Evolutionary conservation across 768 basidiomycete genomes (phyloP), one percentile per base, ranked within the genome.

Genomic region (Ramaria rubella): DNA sequence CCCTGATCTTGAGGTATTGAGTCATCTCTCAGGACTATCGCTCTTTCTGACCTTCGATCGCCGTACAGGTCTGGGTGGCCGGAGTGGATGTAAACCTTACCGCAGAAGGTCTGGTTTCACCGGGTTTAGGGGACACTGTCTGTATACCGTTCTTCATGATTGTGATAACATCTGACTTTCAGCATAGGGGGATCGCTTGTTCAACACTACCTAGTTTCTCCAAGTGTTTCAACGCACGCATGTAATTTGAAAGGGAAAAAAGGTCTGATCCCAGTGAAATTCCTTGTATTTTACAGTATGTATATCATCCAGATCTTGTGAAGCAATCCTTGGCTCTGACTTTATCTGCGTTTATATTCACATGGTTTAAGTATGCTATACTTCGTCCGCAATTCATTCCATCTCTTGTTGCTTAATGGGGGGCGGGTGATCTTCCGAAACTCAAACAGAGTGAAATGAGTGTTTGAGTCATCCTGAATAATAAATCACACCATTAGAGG

Each of bases 101-200:
- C 0, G 43, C 60, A 0, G 79, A 88, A 17, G 95, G 94, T 6
- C 75, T 92, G 60, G 87, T 98, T 58, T 78, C 73, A n/a, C 94
- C 94, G 9, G 94, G 94, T 19, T 77, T 95, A 43, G 94, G 94
- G 4, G 94, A 96, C 69, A 83, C 90, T 24, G 91, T 90, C 65
- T 67, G 87, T 77, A 56, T 30, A 21, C 29, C 21, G 31, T 57
- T 31, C 23, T 44, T 58, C 23, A 42, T 26, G 46, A 19, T 48
- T 27, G 11, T 9, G 33, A 6, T 42, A 17, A 33, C 19, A 19
- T 42, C 17, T 57, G 33, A 31, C 21, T 24, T 29, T 40, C 44
- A 44, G 26, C 23, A 23, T 61, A 93, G 89, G 92, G 92, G 2
- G 92, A 94, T 63, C 85, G 92, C 9, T 68, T 92, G 58, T 92